phyloP scores from a whole-genome alignment of 805 yeast species.

The Yarrowia sp. region DNA sequence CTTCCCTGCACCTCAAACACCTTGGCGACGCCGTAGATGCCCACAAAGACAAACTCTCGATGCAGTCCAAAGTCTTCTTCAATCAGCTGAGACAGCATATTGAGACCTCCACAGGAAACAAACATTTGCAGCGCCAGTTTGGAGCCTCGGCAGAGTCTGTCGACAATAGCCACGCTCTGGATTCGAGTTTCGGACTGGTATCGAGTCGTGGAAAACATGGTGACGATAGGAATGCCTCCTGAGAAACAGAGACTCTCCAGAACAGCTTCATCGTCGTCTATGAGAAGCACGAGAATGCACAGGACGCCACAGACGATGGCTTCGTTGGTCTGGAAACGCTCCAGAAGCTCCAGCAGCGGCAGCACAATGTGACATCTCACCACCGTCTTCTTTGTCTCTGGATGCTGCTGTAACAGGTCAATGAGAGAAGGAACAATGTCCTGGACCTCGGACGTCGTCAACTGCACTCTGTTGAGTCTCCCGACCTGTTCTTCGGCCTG shows the following conservation, averaged over 20 bases:
- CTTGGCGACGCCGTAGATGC: constrained; percentile 54
- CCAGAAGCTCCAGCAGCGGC: constrained; percentile 43
- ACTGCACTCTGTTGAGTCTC: constrained; percentile 11
- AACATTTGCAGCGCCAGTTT: constrained; percentile 56
- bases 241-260: constrained; percentile 44
- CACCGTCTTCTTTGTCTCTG: constrained; percentile 42
- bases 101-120: constrained; percentile 57
- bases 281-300: constrained; percentile 16
- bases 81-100: constrained; percentile 55
- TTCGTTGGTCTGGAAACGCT: constrained; percentile 38
- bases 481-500: constrained; percentile 21
- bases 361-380: constrained; percentile 44
- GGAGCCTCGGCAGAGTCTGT: constrained; percentile 44
- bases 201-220: constrained; percentile 41
- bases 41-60: constrained; percentile 54
- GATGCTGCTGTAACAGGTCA: constrained; percentile 22
- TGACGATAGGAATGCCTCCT: constrained; percentile 46
- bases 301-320: constrained; percentile 14
- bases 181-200: constrained; percentile 41
- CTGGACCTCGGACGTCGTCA: constrained; percentile 20
- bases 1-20: constrained; percentile 52
- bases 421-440: constrained; percentile 11
- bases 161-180: constrained; percentile 43
- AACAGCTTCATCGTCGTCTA: constrained; percentile 37
- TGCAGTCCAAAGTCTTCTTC: constrained; percentile 56